Conservation (phyloP, 2,329 filamentous ascomycete species). For the Ascochyta clinopodiicola region DNA sequence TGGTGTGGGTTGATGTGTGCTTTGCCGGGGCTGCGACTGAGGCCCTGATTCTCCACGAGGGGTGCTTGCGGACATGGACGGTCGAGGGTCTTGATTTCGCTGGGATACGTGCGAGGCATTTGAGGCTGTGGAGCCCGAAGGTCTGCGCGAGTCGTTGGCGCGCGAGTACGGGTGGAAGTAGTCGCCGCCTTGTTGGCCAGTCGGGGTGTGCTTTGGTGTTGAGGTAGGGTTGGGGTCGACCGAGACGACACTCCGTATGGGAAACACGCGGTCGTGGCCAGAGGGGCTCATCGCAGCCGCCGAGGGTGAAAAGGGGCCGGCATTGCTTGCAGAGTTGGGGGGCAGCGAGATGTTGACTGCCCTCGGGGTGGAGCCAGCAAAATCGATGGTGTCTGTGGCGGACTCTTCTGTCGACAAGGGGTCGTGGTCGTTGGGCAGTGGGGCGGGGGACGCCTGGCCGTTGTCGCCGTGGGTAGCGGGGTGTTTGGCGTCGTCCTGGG, state of each 20-base stretch:
- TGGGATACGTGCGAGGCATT: constrained; percentile 36
- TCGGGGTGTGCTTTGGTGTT: constrained; percentile 21
- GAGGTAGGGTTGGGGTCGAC: constrained; percentile 64
- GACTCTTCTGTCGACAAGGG: constrained; percentile 11
- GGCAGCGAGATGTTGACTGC: constrained; percentile 9
- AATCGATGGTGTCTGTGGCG: constrained; percentile 11
- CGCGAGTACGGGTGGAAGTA: constrained; percentile 49
- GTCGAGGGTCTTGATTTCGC: constrained; percentile 10
- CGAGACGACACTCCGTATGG: constrained; percentile 80
- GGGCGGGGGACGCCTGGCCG: constrained; percentile 23
- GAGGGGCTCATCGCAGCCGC: constrained; percentile 48
- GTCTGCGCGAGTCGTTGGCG: constrained; percentile 32
- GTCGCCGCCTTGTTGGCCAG: constrained; percentile 26
- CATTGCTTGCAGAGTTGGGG: constrained; percentile 7
- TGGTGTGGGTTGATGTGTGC: background rate
- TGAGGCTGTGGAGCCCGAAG: constrained; percentile 41
- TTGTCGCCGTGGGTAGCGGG: constrained; percentile 11
- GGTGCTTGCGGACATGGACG: constrained; percentile 1
- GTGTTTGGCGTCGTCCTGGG: constrained; percentile 20
- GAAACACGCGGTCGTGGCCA: constrained; percentile 71
- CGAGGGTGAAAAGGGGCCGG: constrained; percentile 24
- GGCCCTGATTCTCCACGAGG: constrained; percentile 15
- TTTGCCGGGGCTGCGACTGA: constrained; percentile 7
- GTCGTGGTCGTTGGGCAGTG: constrained; percentile 17
- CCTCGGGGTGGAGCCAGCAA: constrained; percentile 1